These are phyloP conservation scores for Blastomyces emzantsi DNA, from an alignment of 2,329 filamentous ascomycete species.

Conservation along the genomic window DNA sequence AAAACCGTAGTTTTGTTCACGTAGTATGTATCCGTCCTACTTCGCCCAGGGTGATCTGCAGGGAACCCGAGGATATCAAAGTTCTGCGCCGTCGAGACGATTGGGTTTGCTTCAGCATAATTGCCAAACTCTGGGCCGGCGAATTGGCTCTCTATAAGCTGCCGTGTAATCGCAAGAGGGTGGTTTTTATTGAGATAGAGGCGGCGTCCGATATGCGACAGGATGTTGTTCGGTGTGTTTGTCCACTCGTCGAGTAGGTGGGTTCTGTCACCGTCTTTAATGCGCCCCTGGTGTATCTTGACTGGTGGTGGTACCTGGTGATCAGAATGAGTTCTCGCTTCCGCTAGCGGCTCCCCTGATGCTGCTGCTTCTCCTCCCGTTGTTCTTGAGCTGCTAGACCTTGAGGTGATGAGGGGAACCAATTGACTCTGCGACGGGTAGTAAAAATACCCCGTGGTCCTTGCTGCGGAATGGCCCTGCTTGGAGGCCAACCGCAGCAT, in stretches of 20 bases:
- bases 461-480: conserved; percentile 26
- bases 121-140: conserved; percentile 61
- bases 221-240: conserved; percentile 69
- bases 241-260: conserved; percentile 72
- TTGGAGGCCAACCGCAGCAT: conserved; percentile 30
- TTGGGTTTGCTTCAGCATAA: conserved; percentile 69
- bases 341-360: background rate
- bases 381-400: conserved; percentile 29
- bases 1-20: conserved; percentile 75
- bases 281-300: conserved; percentile 11
- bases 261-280: conserved; percentile 43
- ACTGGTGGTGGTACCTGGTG: background rate
- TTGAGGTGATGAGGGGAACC: conserved; percentile 13
- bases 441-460: background rate
- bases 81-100: conserved; percentile 78
- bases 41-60: conserved; percentile 75
- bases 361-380: background rate
- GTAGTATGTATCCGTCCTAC: conserved; percentile 90
- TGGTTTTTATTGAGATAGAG: conserved; percentile 91
- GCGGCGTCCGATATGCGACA: conserved; percentile 61
- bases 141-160: conserved; percentile 87
- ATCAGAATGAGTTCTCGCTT: conserved; percentile 2
- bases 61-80: conserved; percentile 97
- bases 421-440: background rate
- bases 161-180: conserved; percentile 79